Percentiles rank a stretch among this genome's conserved stretches.
Conservation (phyloP, 2,329 filamentous ascomycete genomes). For the Drechslerella dactyloides region DNA sequence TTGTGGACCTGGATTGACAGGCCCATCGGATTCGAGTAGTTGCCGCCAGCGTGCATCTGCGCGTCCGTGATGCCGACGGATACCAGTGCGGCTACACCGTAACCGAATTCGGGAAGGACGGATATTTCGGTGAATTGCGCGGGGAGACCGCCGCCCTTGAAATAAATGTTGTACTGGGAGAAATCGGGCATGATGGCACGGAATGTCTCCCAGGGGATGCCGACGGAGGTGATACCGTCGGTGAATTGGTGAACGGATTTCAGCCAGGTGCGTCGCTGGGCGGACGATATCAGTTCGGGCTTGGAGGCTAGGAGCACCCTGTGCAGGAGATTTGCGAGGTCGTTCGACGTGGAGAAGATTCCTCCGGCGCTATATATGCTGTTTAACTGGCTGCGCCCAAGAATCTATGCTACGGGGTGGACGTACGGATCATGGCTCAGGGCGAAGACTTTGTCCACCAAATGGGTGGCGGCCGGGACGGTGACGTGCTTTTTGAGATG, state of each 20-base stretch:
- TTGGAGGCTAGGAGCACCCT: constrained; percentile 27
- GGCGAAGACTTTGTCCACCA: constrained; percentile 31
- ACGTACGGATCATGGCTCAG: constrained; percentile 32
- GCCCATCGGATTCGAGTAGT: constrained; percentile 3
- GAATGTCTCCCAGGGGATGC: constrained; percentile 38
- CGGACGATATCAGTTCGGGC: constrained; percentile 18
- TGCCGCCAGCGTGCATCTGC: constrained; percentile 13
- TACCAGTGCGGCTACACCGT: constrained; percentile 24
- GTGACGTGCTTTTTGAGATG: constrained; percentile 27
- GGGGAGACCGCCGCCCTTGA: constrained; percentile 38
- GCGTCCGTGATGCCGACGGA: constrained; percentile 20
- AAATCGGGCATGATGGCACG: constrained; percentile 38
- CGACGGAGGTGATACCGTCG: constrained; percentile 31
- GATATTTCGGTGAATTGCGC: constrained; percentile 35
- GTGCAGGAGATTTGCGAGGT: constrained; percentile 31
- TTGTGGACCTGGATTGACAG: constrained; percentile 34
- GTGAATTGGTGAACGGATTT: constrained; percentile 36
- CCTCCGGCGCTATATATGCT: constrained; percentile 29
- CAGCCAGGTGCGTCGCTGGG: constrained; percentile 37
- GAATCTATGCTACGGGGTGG: not conserved
- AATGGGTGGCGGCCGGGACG: constrained; percentile 16
- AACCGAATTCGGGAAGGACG: constrained; percentile 32
- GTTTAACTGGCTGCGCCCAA: not conserved
- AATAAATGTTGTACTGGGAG: constrained; percentile 35
- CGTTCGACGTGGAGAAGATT: constrained; percentile 43